Percentiles rank a stretch among this genome's conserved stretches.
Conservation (phyloP, 257 asterid species). For the Jasminum sambac region DNA sequence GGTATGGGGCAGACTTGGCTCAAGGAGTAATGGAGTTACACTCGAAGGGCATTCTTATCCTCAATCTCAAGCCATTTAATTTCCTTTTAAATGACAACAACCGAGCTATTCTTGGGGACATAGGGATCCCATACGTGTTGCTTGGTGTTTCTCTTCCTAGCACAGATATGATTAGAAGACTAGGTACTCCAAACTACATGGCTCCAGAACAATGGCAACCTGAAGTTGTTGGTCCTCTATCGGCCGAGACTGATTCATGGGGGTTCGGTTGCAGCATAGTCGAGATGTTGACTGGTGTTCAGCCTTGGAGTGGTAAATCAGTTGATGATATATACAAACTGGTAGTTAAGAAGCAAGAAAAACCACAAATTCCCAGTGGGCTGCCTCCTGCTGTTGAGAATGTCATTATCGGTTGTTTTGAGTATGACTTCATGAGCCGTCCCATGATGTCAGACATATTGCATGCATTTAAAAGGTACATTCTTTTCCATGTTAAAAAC, state of each 20-base stretch:
- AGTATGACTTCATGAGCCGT: constrained; percentile 79
- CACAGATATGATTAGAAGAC: constrained; percentile 54
- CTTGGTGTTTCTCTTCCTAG: constrained; percentile 62
- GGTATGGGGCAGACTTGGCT: constrained; percentile 84
- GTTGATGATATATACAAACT: constrained; percentile 59
- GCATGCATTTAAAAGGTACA: constrained; percentile 76
- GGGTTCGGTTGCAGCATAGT: constrained; percentile 86
- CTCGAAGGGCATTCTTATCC: constrained; percentile 66
- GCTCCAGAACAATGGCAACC: constrained; percentile 98
- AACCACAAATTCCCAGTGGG: constrained; percentile 69
- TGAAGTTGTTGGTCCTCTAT: constrained; percentile 79
- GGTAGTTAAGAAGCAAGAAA: constrained; percentile 74
- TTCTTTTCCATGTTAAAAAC: not conserved
- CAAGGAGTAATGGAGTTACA: constrained; percentile 84
- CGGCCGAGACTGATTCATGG: constrained; percentile 93
- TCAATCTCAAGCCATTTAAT: constrained; percentile 82
- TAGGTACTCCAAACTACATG: constrained; percentile 89
- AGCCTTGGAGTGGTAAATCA: constrained; percentile 89
- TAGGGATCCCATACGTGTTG: constrained; percentile 61
- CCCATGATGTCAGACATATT: constrained; percentile 81
- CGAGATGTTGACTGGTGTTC: constrained; percentile 85
- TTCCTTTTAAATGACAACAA: constrained; percentile 64
- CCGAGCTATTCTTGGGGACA: constrained; percentile 66
- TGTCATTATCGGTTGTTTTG: constrained; percentile 80
- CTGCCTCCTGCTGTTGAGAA: constrained; percentile 86